Percentiles rank a stretch among this genome's conserved stretches.
Evolutionary conservation across 73 alveolate genomes (phyloP).

Genomic region (Paramecium biaurelia): DNA sequence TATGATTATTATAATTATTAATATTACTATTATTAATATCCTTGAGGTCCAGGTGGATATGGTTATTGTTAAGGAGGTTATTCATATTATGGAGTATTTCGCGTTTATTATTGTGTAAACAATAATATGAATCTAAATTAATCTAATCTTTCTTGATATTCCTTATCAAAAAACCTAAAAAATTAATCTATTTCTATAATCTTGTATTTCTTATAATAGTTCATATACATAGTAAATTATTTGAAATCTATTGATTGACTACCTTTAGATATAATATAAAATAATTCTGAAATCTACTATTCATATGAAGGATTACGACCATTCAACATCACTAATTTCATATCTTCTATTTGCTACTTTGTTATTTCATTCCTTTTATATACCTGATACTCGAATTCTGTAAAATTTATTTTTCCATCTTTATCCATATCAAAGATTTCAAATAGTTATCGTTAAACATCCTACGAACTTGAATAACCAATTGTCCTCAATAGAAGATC

Average conservation of each 20-base stretch:
- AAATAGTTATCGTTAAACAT: not conserved
- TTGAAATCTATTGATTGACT: not conserved
- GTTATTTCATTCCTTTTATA: not conserved
- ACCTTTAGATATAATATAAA: not conserved
- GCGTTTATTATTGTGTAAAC: not conserved
- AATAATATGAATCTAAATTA: not conserved
- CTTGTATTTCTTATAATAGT: not conserved
- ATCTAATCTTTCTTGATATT: not conserved
- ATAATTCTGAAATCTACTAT: not conserved
- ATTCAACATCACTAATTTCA: not conserved
- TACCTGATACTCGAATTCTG: slow-evolving; percentile 42
- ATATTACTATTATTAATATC: not conserved
- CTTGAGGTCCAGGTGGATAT: not conserved
- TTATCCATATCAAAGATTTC: slow-evolving; percentile 45
- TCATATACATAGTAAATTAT: not conserved
- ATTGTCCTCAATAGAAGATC: not conserved
- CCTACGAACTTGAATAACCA: not conserved
- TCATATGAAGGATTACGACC: not conserved
- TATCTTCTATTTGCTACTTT: not conserved
- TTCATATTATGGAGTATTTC: not conserved
- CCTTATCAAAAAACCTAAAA: slow-evolving; percentile 4
- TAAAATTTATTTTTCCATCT: slow-evolving; percentile 22
- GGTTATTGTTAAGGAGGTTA: not conserved
- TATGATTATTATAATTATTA: not conserved
- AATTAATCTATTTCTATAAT: slow-evolving; percentile 28